Conservation (phyloP, 495 filamentous ascomycete species). For the Rhypophila decipiens region DNA sequence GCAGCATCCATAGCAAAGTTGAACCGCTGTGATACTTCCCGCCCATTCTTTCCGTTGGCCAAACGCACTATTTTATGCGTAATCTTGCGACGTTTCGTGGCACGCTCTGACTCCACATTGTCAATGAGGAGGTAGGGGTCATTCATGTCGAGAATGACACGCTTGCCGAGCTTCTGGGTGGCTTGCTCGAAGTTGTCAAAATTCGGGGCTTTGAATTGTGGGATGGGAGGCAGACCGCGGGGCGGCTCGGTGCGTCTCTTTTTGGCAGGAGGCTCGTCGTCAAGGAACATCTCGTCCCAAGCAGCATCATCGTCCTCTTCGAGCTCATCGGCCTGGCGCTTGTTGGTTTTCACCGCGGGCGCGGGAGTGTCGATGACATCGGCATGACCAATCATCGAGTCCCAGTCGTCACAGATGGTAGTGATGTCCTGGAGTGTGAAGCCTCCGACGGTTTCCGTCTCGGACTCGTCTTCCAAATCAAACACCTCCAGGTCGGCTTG, state of each 20-base stretch:
- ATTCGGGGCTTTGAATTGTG: slow-evolving; percentile 33
- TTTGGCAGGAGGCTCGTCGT: slow-evolving; percentile 31
- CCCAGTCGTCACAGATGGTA: slow-evolving; percentile 80
- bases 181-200: slow-evolving; percentile 52
- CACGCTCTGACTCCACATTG: slow-evolving; percentile 43
- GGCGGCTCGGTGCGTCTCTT: slow-evolving; percentile 28
- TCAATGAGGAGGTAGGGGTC: slow-evolving; percentile 78
- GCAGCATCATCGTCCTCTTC: slow-evolving; percentile 44
- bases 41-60: slow-evolving; percentile 48
- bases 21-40: slow-evolving; percentile 68
- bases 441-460: slow-evolving; percentile 60
- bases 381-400: slow-evolving; percentile 43
- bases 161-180: slow-evolving; percentile 64
- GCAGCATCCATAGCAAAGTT: slow-evolving; percentile 95
- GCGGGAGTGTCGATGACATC: slow-evolving; percentile 16
- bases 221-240: slow-evolving; percentile 35
- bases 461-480: slow-evolving; percentile 45
- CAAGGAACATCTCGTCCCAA: slow-evolving; percentile 45
- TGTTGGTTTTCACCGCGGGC: slow-evolving; percentile 13
- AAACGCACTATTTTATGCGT: slow-evolving; percentile 47
- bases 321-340: slow-evolving; percentile 22
- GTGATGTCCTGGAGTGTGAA: slow-evolving; percentile 68
- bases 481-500: slow-evolving; percentile 52
- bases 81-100: slow-evolving; percentile 38
- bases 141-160: slow-evolving; percentile 77